phyloP scores from a whole-genome alignment of 495 filamentous ascomycete genomes.

The Xylaria scruposa region DNA sequence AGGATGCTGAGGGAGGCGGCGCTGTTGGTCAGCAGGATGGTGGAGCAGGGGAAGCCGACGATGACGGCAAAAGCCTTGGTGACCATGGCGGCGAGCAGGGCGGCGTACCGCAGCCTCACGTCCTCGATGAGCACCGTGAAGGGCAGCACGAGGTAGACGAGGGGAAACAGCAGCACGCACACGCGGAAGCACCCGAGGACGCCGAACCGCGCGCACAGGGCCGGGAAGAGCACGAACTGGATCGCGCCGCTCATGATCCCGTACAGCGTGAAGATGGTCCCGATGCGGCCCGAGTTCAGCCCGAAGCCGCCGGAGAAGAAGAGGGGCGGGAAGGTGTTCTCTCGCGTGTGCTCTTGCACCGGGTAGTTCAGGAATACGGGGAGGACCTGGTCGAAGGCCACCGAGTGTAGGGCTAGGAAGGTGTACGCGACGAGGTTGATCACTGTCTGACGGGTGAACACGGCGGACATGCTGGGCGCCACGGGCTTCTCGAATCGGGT shows the following conservation, averaged over 20 bases:
- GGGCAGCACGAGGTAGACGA: slow-evolving; percentile 75
- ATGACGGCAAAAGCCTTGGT: slow-evolving; percentile 73
- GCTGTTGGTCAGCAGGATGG: slow-evolving; percentile 90
- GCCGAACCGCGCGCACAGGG: slow-evolving; percentile 69
- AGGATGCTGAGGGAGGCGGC: slow-evolving; percentile 75
- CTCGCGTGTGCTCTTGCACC: slow-evolving; percentile 49
- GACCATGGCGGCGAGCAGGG: slow-evolving; percentile 64
- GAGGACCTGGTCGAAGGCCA: slow-evolving; percentile 81
- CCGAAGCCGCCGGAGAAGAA: slow-evolving; percentile 82
- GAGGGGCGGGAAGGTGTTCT: slow-evolving; percentile 74
- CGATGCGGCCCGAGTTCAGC: slow-evolving; percentile 72
- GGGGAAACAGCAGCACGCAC: slow-evolving; percentile 65
- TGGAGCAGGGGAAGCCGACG: slow-evolving; percentile 85
- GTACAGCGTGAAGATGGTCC: slow-evolving; percentile 77
- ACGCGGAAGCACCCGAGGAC: slow-evolving; percentile 71
- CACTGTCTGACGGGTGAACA: slow-evolving; percentile 75
- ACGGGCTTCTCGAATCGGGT: slow-evolving; percentile 34
- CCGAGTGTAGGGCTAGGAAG: slow-evolving; percentile 74
- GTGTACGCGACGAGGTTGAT: slow-evolving; percentile 79
- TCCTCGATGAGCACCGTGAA: slow-evolving; percentile 69
- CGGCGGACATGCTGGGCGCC: slow-evolving; percentile 64
- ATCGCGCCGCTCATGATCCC: slow-evolving; percentile 73
- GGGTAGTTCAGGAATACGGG: slow-evolving; percentile 85
- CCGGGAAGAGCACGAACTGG: slow-evolving; percentile 82
- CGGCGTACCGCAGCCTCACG: slow-evolving; percentile 47